Evolutionary conservation across 176 grass and related monocot species (phyloP).

Genomic region (Oryza rufipogon): DNA sequence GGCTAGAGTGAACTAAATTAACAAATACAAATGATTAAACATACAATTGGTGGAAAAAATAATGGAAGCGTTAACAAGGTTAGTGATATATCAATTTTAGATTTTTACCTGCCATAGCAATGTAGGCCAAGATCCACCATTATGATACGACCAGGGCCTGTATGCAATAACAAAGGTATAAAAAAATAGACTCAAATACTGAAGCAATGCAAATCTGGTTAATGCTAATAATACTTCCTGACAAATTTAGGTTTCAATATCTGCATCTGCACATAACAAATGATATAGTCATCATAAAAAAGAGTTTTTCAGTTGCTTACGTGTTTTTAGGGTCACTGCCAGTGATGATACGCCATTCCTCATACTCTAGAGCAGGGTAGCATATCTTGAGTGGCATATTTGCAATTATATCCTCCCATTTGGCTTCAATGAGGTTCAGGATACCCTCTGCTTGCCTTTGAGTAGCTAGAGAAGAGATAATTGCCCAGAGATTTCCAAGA

Average conservation of each 20-base stretch:
- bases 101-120: constrained; percentile 82
- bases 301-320: constrained; percentile 54
- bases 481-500: constrained; percentile 93
- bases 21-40: constrained; percentile 23
- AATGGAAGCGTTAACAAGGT: background rate
- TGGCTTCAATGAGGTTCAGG: constrained; percentile 88
- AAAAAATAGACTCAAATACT: constrained; percentile 23
- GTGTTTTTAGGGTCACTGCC: constrained; percentile 98
- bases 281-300: constrained; percentile 33
- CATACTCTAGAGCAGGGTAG: constrained; percentile 88
- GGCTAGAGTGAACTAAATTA: constrained; percentile 86
- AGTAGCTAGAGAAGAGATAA: constrained; percentile 85
- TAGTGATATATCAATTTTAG: background rate
- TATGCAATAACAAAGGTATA: constrained; percentile 32
- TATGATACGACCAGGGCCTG: constrained; percentile 97
- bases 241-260: constrained; percentile 27
- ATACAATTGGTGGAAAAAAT: background rate
- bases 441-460: constrained; percentile 85
- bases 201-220: constrained; percentile 22
- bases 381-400: constrained; percentile 98
- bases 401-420: constrained; percentile 97
- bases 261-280: background rate
- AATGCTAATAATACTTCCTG: constrained; percentile 7
- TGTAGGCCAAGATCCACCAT: constrained; percentile 95
- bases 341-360: constrained; percentile 96